These are phyloP conservation scores for Penicillium janthinellum DNA, from an alignment of 2,329 filamentous ascomycete genomes.

Conservation along the genomic window DNA sequence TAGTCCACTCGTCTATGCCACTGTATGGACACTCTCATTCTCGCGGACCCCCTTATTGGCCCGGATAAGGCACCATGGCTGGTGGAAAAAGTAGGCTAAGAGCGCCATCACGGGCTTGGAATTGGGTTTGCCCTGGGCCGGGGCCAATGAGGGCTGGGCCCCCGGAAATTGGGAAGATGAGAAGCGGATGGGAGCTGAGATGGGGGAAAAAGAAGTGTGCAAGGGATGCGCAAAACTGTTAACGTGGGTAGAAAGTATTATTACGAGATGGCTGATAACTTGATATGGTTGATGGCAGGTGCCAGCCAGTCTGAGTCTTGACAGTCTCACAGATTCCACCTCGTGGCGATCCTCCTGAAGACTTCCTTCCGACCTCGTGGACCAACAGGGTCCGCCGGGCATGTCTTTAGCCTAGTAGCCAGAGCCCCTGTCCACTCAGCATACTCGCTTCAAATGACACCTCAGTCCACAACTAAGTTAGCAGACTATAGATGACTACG, in stretches of 20 bases:
- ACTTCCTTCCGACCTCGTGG: too few species aligned
- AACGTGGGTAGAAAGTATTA: not conserved
- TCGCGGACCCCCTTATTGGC: not conserved
- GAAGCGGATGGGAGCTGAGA: not conserved
- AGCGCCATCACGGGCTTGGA: not conserved
- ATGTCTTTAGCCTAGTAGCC: not conserved
- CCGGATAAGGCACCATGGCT: not conserved
- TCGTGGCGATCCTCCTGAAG: not conserved
- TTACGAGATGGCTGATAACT: too few species aligned
- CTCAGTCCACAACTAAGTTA: not conserved
- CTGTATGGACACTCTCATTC: not conserved
- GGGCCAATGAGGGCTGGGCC: not conserved
- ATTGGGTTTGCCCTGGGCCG: not conserved
- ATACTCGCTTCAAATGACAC: not conserved
- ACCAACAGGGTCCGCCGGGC: not conserved
- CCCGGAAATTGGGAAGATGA: conserved; percentile 2
- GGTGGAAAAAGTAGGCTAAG: not conserved
- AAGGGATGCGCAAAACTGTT: not conserved
- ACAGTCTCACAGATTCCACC: not conserved
- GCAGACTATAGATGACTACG: not conserved
- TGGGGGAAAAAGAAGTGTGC: not conserved
- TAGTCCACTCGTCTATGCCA: not conserved
- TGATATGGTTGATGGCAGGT: too few species aligned
- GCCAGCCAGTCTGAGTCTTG: too few species aligned
- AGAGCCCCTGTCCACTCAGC: not conserved